Evolutionary conservation across 106 monocot genomes (phyloP).

Genomic region (Dendrobium huoshanense): DNA sequence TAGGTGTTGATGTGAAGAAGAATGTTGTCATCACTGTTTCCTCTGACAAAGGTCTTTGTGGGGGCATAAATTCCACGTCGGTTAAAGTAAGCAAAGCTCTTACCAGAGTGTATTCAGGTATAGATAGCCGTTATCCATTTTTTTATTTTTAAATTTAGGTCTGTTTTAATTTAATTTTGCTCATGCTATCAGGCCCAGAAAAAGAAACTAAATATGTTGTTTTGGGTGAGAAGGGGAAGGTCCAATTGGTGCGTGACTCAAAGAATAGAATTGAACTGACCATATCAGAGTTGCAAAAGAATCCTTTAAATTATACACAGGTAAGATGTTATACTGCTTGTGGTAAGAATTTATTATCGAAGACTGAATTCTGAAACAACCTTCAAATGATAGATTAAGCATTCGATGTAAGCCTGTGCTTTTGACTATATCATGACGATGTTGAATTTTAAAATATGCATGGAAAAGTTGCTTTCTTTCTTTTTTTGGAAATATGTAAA

Average conservation of each 20-base stretch:
- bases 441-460: too few relatives aligned
- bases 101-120: constrained; percentile 75
- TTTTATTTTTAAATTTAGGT: background rate
- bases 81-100: constrained; percentile 93
- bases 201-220: constrained; percentile 82
- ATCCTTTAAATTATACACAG: constrained; percentile 89
- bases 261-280: constrained; percentile 53
- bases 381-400: background rate
- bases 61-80: constrained; percentile 92
- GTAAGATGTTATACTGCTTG: constrained; percentile 16
- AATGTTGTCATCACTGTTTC: constrained; percentile 76
- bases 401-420: background rate
- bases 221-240: constrained; percentile 94
- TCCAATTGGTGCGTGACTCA: constrained; percentile 80
- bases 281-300: constrained; percentile 78
- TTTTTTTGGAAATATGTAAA: too few relatives aligned
- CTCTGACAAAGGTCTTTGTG: constrained; percentile 99
- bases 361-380: background rate
- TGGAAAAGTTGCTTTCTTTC: too few relatives aligned
- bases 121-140: background rate
- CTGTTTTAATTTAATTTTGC: constrained; percentile 8
- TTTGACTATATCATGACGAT: background rate
- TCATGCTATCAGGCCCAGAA: constrained; percentile 58
- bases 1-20: constrained; percentile 93
- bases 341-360: background rate